Conservation (phyloP, 306 rosid genomes). For the Sicyos baderoa region DNA sequence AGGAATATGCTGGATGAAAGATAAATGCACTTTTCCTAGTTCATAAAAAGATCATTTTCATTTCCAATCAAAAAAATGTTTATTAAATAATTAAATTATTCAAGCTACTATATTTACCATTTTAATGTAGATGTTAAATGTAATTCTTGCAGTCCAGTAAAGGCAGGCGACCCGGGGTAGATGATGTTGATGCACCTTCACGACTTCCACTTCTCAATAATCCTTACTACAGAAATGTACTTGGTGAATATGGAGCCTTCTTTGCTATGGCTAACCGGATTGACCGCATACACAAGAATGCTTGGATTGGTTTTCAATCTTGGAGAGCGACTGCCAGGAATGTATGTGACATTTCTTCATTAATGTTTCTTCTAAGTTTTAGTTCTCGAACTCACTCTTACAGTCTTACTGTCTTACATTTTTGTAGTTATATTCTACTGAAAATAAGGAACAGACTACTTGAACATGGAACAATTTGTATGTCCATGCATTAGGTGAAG, state of each 20-base stretch:
- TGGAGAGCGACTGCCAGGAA: conserved; percentile 97
- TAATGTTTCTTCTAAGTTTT: background rate
- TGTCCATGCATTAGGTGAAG: background rate
- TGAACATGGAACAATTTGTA: background rate
- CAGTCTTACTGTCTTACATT: no score
- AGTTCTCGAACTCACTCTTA: conserved; percentile 5
- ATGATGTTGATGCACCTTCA: conserved; percentile 85
- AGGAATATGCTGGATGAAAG: background rate
- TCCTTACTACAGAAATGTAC: conserved; percentile 72
- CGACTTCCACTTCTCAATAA: conserved; percentile 73
- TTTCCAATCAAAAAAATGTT: no score
- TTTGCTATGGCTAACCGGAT: conserved; percentile 79
- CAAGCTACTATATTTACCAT: conserved; percentile 4
- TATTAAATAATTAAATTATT: background rate
- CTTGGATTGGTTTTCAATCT: conserved; percentile 98
- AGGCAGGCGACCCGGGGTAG: conserved; percentile 71
- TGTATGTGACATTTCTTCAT: conserved; percentile 32
- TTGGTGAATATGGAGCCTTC: conserved; percentile 82
- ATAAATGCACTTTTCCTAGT: background rate
- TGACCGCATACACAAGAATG: conserved; percentile 87
- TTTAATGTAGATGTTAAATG: conserved; percentile 11
- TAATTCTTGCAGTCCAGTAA: conserved; percentile 55
- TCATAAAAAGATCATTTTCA: background rate
- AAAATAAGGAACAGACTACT: background rate
- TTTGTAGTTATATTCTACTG: no score